phyloP scores from a whole-genome alignment of 2,329 filamentous ascomycete species.

The Aspergillus versicolor region DNA sequence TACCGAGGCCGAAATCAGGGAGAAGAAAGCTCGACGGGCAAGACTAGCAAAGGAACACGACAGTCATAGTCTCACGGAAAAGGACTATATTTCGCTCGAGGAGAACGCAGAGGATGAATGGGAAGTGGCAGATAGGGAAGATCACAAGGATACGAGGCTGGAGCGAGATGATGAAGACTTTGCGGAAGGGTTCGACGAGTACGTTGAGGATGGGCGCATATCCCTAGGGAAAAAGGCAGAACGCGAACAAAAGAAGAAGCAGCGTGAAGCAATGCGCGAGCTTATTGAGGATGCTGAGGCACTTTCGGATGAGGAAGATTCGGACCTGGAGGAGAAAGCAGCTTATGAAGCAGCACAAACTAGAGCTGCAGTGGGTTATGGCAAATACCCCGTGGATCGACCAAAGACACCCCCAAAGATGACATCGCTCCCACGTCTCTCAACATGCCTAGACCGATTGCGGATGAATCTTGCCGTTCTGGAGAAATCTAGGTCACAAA shows the following conservation, averaged over 20 bases:
- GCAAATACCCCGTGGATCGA: conserved; percentile 34
- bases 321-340: conserved; percentile 63
- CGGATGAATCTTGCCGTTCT: conserved; percentile 62
- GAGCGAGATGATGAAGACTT: conserved; percentile 87
- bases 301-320: conserved; percentile 62
- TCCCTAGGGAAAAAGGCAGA: conserved; percentile 77
- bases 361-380: conserved; percentile 70
- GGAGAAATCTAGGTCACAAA: conserved; percentile 61
- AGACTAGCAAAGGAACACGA: conserved; percentile 69
- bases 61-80: conserved; percentile 56
- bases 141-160: conserved; percentile 71
- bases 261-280: conserved; percentile 76
- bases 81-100: conserved; percentile 50
- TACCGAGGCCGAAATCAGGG: conserved; percentile 79
- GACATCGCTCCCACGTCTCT: conserved; percentile 72
- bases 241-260: conserved; percentile 63
- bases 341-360: conserved; percentile 89
- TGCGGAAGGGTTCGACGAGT: conserved; percentile 90
- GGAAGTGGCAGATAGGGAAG: conserved; percentile 55
- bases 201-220: conserved; percentile 79
- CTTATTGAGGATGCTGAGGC: conserved; percentile 79
- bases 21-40: conserved; percentile 87
- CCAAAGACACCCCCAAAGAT: conserved; percentile 69
- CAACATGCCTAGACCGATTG: conserved; percentile 64
- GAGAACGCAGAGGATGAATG: conserved; percentile 44